phyloP scores from a whole-genome alignment of 768 basidiomycete species.

The Nidularia sp. region DNA sequence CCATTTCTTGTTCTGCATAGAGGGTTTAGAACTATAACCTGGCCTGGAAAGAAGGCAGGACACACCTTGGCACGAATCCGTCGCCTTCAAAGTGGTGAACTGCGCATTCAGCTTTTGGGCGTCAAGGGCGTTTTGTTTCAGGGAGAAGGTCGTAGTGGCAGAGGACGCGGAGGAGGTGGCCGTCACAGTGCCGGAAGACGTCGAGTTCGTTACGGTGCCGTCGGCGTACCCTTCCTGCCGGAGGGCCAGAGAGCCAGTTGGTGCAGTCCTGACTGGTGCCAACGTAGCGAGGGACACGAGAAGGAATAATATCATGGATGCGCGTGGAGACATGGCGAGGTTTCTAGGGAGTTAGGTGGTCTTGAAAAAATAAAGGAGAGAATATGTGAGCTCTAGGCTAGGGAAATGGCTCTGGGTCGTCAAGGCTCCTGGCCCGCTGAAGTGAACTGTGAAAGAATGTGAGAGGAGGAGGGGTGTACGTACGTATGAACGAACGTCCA shows the following conservation, averaged over 20 bases:
- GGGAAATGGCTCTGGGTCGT: too few relatives aligned
- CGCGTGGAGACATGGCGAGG: conserved; percentile 6
- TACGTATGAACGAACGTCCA: too few relatives aligned
- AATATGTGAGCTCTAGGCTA: too few relatives aligned
- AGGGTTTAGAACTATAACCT: background rate
- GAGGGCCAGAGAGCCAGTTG: conserved; percentile 14
- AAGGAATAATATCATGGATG: conserved; percentile 5
- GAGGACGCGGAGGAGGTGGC: conserved; percentile 10
- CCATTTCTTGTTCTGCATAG: conserved; percentile 26
- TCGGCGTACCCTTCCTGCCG: conserved; percentile 22
- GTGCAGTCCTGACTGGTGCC: conserved; percentile 29
- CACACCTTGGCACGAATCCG: conserved; percentile 45
- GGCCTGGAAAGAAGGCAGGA: conserved; percentile 1
- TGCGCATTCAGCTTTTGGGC: conserved; percentile 47
- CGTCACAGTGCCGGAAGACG: background rate
- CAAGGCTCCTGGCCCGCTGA: too few relatives aligned
- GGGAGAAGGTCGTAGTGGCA: background rate
- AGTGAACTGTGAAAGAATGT: too few relatives aligned
- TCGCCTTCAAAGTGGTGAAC: conserved; percentile 37
- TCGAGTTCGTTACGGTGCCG: background rate
- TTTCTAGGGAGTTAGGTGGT: too few relatives aligned
- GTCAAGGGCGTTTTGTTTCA: conserved; percentile 40
- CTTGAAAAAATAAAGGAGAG: too few relatives aligned
- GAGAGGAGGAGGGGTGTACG: too few relatives aligned
- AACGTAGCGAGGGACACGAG: conserved; percentile 14